A percentile compares a stretch with the other conserved stretches of the same genome.
Conservation (phyloP, 768 basidiomycete species). For the Rhizopogon vulgaris region DNA sequence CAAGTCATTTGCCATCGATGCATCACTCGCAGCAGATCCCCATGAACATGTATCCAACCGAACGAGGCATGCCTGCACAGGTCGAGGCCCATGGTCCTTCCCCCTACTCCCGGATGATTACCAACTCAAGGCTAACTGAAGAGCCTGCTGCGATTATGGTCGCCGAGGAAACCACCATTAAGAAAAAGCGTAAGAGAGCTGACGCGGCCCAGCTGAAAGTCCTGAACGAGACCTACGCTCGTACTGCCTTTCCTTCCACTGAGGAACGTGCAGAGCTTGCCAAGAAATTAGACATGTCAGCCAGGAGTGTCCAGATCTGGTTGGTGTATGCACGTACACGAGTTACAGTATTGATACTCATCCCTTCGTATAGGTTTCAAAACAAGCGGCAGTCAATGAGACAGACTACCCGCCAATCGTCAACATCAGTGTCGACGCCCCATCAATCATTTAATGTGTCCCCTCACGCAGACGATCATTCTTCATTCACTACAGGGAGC, state of each 20-base stretch:
- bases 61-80: slow-evolving; percentile 34
- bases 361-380: slow-evolving; percentile 60
- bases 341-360: slow-evolving; percentile 14
- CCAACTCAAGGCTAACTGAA: slow-evolving; percentile 25
- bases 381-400: slow-evolving; percentile 82
- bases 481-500: slow-evolving; percentile 27
- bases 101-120: slow-evolving; percentile 44
- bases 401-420: slow-evolving; percentile 63
- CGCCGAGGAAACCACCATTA: slow-evolving; percentile 63
- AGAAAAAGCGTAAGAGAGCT: slow-evolving; percentile 85
- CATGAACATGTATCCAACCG: slow-evolving; percentile 21
- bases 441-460: slow-evolving; percentile 47
- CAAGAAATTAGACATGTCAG: slow-evolving; percentile 74
- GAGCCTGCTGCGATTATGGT: slow-evolving; percentile 30
- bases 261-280: slow-evolving; percentile 78
- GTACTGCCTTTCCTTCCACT: slow-evolving; percentile 84
- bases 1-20: slow-evolving; percentile 18
- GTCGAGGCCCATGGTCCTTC: slow-evolving; percentile 34
- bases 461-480: slow-evolving; percentile 27
- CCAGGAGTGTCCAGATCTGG: slow-evolving; percentile 86
- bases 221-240: slow-evolving; percentile 71
- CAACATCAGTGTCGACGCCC: slow-evolving; percentile 37
- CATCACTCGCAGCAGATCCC: slow-evolving; percentile 25
- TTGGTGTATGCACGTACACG: slow-evolving; percentile 26
- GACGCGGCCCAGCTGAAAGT: slow-evolving; percentile 76